Conservation (phyloP, 768 basidiomycete species). For the Cantharellus anzutake region DNA sequence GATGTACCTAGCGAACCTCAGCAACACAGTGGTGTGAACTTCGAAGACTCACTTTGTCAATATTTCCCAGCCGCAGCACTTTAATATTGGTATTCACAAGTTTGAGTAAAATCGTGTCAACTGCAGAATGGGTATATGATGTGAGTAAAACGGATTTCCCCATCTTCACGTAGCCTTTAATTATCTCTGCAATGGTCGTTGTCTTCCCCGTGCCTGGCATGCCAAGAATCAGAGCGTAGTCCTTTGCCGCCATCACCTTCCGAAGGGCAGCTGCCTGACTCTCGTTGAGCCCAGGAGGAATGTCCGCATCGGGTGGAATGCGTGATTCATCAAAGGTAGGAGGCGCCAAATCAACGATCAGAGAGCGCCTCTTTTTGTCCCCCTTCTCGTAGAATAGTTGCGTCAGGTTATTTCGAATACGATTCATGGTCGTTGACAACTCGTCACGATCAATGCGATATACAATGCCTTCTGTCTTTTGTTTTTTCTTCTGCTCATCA, state of each 20-base stretch:
- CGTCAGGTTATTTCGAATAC: slow-evolving; percentile 80
- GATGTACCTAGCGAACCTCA: slow-evolving; percentile 43
- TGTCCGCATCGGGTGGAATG: not conserved
- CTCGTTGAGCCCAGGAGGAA: slow-evolving; percentile 23
- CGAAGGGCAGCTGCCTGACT: slow-evolving; percentile 55
- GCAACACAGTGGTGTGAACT: not conserved
- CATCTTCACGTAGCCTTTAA: slow-evolving; percentile 52
- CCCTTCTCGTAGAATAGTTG: slow-evolving; percentile 70
- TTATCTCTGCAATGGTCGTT: slow-evolving; percentile 79
- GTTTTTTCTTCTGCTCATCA: slow-evolving; percentile 7
- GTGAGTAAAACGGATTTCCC: slow-evolving; percentile 81
- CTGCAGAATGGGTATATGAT: slow-evolving; percentile 94
- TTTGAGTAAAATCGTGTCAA: slow-evolving; percentile 90
- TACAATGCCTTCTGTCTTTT: slow-evolving; percentile 16
- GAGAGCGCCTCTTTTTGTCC: slow-evolving; percentile 41
- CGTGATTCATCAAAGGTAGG: slow-evolving; percentile 39
- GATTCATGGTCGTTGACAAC: slow-evolving; percentile 64
- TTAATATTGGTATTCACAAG: slow-evolving; percentile 43
- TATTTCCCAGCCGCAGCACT: slow-evolving; percentile 73
- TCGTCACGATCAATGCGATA: slow-evolving; percentile 95
- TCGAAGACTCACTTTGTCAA: slow-evolving; percentile 52
- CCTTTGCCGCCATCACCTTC: slow-evolving; percentile 57
- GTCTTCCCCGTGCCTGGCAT: slow-evolving; percentile 99
- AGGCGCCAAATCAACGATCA: slow-evolving; percentile 62
- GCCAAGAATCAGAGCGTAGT: slow-evolving; percentile 84